Percentiles rank a stretch among this genome's conserved stretches.
Conservation (phyloP, 2,329 filamentous ascomycete species). For the Microcyclospora pomicola region DNA sequence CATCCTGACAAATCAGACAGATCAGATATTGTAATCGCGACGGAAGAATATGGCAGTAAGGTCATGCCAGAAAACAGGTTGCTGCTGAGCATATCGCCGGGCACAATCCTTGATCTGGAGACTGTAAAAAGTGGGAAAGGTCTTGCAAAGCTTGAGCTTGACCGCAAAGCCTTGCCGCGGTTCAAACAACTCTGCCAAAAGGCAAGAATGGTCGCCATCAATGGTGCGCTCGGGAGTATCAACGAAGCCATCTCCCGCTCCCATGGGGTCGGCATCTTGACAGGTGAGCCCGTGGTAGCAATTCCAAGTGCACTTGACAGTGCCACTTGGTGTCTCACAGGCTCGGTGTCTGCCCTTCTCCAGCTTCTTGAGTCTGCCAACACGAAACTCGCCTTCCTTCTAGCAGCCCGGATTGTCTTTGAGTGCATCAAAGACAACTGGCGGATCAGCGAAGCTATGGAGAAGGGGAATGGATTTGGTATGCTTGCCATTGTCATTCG, state of each 20-base stretch:
- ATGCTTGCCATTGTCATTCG: constrained; percentile 73
- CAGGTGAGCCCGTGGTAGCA: constrained; percentile 68
- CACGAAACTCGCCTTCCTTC: constrained; percentile 55
- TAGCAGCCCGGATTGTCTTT: constrained; percentile 72
- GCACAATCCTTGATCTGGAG: constrained; percentile 66
- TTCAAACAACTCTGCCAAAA: constrained; percentile 57
- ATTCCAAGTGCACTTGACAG: constrained; percentile 80
- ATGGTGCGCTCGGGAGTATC: constrained; percentile 72
- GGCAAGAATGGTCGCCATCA: constrained; percentile 68
- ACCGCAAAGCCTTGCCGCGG: constrained; percentile 31
- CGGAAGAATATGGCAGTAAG: constrained; percentile 68
- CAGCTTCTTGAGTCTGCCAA: constrained; percentile 70
- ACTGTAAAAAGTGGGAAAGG: constrained; percentile 1
- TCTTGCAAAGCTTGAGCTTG: constrained; percentile 21
- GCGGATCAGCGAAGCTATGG: constrained; percentile 97
- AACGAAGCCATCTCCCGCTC: constrained; percentile 75
- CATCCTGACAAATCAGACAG: constrained; percentile 80
- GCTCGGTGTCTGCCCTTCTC: constrained; percentile 71
- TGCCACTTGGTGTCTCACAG: constrained; percentile 83
- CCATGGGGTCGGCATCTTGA: constrained; percentile 68
- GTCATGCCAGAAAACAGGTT: constrained; percentile 72
- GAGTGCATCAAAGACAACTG: constrained; percentile 79
- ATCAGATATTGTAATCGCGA: constrained; percentile 82
- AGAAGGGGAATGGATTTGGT: constrained; percentile 85
- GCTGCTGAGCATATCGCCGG: constrained; percentile 69